Evolutionary conservation across 2,329 filamentous ascomycete genomes (phyloP).

Genomic region (Ascochyta pisi): DNA sequence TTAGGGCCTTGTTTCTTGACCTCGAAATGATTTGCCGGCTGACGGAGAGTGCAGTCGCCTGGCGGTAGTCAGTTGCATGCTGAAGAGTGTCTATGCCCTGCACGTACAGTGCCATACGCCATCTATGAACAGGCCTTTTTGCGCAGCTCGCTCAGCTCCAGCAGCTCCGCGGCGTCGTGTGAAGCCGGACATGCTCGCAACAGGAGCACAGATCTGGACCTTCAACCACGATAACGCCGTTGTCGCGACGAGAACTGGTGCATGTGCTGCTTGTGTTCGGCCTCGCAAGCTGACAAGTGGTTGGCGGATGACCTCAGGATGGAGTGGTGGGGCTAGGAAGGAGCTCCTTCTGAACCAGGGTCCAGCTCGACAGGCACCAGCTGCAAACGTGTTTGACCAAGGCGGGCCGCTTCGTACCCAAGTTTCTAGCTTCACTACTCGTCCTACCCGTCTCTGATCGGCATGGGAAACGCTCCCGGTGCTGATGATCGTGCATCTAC

Average conservation of each 20-base stretch:
- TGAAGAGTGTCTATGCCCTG: neutral
- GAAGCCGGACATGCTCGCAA: slow-evolving; percentile 28
- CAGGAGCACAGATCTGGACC: neutral
- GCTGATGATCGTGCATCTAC: neutral
- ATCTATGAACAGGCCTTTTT: slow-evolving; percentile 31
- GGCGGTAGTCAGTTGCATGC: slow-evolving; percentile 16
- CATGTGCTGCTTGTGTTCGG: neutral
- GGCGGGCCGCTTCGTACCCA: slow-evolving; percentile 4
- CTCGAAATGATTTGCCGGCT: slow-evolving; percentile 62
- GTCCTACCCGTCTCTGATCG: neutral
- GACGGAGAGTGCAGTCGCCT: slow-evolving; percentile 63
- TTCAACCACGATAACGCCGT: neutral
- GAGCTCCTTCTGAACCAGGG: neutral
- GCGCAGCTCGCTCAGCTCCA: slow-evolving; percentile 18
- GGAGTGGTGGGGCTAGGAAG: neutral
- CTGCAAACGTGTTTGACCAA: neutral
- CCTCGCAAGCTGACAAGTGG: neutral
- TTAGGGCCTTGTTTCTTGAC: slow-evolving; percentile 65
- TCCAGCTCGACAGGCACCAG: slow-evolving; percentile 5
- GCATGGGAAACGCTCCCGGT: neutral
- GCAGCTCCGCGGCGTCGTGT: slow-evolving; percentile 14
- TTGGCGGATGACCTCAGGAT: neutral
- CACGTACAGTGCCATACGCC: slow-evolving; percentile 39
- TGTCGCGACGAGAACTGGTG: neutral
- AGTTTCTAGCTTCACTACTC: neutral